Conservation (phyloP, 495 filamentous ascomycete genomes). For the Penicillium taxi region DNA sequence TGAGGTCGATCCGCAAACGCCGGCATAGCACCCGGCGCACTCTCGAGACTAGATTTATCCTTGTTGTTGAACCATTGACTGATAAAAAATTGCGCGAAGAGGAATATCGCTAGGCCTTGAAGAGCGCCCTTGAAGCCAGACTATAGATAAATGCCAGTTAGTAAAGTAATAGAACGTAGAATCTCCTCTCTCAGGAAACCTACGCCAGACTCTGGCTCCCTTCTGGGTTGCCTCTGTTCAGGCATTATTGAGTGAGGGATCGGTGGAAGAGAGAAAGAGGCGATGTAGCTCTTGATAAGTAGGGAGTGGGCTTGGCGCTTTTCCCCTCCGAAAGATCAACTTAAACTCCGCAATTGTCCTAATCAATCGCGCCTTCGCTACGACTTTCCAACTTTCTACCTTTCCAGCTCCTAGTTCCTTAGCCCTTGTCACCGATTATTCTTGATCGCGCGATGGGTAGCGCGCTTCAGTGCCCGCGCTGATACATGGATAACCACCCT, state of each 20-base stretch:
- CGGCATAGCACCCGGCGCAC: conserved; percentile 45
- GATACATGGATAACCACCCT: conserved; percentile 33
- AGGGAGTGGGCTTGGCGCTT: conserved; percentile 15
- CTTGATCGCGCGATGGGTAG: conserved; percentile 27
- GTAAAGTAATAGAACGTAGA: conserved; percentile 8
- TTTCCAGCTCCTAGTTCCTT: background rate
- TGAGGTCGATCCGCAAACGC: conserved; percentile 57
- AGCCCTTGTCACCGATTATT: conserved; percentile 3
- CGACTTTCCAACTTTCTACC: conserved; percentile 8
- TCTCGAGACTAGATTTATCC: conserved; percentile 30
- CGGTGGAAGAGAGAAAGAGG: conserved; percentile 18
- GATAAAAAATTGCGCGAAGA: conserved; percentile 57
- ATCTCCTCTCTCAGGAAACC: conserved; percentile 11
- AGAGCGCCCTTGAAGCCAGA: conserved; percentile 47
- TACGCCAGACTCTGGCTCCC: conserved; percentile 30
- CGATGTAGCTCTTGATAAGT: conserved; percentile 16
- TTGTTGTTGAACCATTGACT: conserved; percentile 50
- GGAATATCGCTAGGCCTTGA: conserved; percentile 63
- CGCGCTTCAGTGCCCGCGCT: conserved; percentile 17
- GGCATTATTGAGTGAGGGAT: conserved; percentile 30
- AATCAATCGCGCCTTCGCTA: background rate
- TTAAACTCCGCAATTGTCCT: background rate
- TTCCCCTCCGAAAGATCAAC: background rate
- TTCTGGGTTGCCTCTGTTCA: conserved; percentile 36
- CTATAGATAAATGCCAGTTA: conserved; percentile 30